Base-by-base conservation (phyloP, 306 rosid genomes). In the Leucaena leucocephala region DNA sequence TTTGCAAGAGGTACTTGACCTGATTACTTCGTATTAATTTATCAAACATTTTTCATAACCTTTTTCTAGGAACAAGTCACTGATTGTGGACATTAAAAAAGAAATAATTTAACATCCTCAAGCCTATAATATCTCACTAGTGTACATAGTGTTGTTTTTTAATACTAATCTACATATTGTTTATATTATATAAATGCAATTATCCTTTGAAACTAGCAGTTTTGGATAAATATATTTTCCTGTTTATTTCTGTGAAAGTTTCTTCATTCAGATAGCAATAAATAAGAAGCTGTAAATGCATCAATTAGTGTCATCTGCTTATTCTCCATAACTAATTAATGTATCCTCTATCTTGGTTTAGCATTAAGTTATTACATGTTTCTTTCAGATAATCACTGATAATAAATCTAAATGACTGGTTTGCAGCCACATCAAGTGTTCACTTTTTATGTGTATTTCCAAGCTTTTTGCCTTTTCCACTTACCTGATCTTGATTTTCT, bases 1-100 rank as follows among this genome's bases (percentile, higher is more conserved):
- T 91, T 79, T 88, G 93, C 87, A 82, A 86, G 82, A 91, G 98
- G 98, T 92, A 81, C 64, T 67, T 75, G 68, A 72, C 75, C 43
- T 73, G 68, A 80, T 62, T 67, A 74, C 50, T 66, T 57, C 62
- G 16, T 79, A 66, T 50, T 43, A 71, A 71, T 59, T 62, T 11
- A 33, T 34, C 54, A 9, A 12, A 10, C 38, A 59, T 59, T 10
- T 54, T 62, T 61, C 17, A 39, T n/a, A 40, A 13, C 68, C 35
- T 77, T 36, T 71, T 36, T 71, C 50, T 50, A 1, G 44, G 16
- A 71, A 15, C 34, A 74, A 68, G 11, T 63, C 42, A 27, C 8
- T 12, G 42, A 64, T 38, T 71, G 46, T 19, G 46, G 36, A 54
- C 66, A 50, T 2, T 42, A 8, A 46, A 46, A 52, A 49, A 22